Evolutionary conservation across 1,284 basidiomycete genomes (phyloP).

Genomic region (Cutaneotrichosporon cutaneum): DNA sequence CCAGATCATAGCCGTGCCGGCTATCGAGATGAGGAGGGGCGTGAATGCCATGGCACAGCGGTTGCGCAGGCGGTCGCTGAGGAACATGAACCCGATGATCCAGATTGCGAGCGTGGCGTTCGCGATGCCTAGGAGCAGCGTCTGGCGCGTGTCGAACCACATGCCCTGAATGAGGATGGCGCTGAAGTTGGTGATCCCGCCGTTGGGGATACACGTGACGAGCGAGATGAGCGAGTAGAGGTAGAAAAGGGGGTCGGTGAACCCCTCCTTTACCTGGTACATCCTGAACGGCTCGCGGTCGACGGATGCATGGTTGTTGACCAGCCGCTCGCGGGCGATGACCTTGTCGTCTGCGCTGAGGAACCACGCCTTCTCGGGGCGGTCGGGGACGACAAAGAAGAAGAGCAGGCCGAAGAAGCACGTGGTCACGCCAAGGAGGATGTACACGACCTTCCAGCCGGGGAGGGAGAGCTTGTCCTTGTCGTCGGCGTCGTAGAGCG

Average conservation of each 20-base stretch:
- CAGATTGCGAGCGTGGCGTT: slow-evolving; percentile 22
- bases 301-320: slow-evolving; percentile 44
- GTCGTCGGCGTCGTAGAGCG: slow-evolving; percentile 1
- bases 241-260: slow-evolving; percentile 25
- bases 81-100: slow-evolving; percentile 20
- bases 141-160: slow-evolving; percentile 17
- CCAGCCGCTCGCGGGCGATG: slow-evolving; percentile 33
- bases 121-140: slow-evolving; percentile 24
- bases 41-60: slow-evolving; percentile 19
- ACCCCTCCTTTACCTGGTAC: slow-evolving; percentile 33
- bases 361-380: slow-evolving; percentile 34
- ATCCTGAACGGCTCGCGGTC: slow-evolving; percentile 31
- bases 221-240: slow-evolving; percentile 12
- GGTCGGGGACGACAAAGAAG: slow-evolving; percentile 35
- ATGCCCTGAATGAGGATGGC: slow-evolving; percentile 27
- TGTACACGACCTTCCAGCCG: slow-evolving; percentile 29
- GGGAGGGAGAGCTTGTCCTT: slow-evolving; percentile 18
- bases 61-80: slow-evolving; percentile 21
- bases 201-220: slow-evolving; percentile 25
- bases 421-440: slow-evolving; percentile 28
- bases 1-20: slow-evolving; percentile 27
- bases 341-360: slow-evolving; percentile 29
- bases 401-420: slow-evolving; percentile 27
- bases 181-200: slow-evolving; percentile 29
- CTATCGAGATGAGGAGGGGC: slow-evolving; percentile 17